Conservation (phyloP, 257 asterid species). For the Fraxinus pennsylvanica region DNA sequence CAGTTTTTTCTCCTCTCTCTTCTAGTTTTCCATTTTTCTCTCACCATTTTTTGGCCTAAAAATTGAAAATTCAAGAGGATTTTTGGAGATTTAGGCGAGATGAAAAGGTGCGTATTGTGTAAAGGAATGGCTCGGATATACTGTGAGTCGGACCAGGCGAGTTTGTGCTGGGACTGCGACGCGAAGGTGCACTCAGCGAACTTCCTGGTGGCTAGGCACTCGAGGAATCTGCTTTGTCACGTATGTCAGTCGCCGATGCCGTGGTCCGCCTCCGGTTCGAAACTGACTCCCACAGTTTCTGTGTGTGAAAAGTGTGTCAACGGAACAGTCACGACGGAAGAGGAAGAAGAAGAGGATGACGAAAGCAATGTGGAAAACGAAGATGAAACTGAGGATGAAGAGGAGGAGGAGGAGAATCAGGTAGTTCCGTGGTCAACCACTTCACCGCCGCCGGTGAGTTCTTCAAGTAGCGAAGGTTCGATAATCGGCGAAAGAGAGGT, state of each 20-base stretch:
- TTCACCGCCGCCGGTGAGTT: constrained; percentile 35
- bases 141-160: constrained; percentile 79
- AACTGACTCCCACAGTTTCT: constrained; percentile 50
- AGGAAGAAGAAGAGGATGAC: constrained; percentile 11
- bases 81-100: constrained; percentile 1
- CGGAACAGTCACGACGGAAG: neutral
- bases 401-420: constrained; percentile 52
- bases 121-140: constrained; percentile 48
- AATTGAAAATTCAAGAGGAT: neutral
- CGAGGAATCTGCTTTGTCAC: constrained; percentile 67
- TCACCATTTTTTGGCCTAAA: constrained; percentile 5
- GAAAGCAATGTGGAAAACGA: constrained; percentile 25
- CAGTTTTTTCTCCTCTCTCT: constrained; percentile 6
- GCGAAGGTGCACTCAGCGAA: constrained; percentile 80
- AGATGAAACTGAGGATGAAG: constrained; percentile 24
- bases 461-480: constrained; percentile 43
- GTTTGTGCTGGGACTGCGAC: constrained; percentile 81
- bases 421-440: constrained; percentile 51
- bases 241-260: constrained; percentile 61
- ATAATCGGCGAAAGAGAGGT: constrained; percentile 12
- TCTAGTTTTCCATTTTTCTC: constrained; percentile 11
- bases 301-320: constrained; percentile 48
- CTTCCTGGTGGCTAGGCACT: constrained; percentile 75
- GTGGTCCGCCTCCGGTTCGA: constrained; percentile 69
- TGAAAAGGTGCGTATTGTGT: constrained; percentile 69